Conservation (phyloP, 2,329 filamentous ascomycete genomes). For the Penicillium sp. region DNA sequence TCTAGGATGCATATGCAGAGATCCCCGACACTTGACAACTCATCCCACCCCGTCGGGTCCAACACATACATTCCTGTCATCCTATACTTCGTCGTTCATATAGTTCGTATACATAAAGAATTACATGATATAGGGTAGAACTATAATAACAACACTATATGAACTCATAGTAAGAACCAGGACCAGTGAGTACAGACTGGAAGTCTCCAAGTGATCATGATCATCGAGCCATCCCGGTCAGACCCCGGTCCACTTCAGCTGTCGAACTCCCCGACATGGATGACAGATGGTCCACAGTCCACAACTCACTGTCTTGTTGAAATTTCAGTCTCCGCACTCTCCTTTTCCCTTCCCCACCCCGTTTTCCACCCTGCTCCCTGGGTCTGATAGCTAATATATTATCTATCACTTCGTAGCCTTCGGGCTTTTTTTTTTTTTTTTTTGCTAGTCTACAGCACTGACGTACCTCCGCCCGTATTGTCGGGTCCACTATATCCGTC, state of each 20-base stretch:
- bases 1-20: neutral
- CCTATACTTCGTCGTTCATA: neutral
- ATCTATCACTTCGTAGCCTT: slow-evolving; percentile 1
- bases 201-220: neutral
- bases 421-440: neutral
- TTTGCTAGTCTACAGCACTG: neutral
- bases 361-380: neutral
- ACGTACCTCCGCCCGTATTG: neutral
- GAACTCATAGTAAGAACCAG: no score
- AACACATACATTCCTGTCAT: neutral
- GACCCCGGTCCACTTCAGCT: slow-evolving; percentile 6
- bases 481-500: neutral
- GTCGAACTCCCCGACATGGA: slow-evolving; percentile 1
- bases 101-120: neutral
- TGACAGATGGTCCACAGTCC: neutral
- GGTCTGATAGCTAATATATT: slow-evolving; percentile 3
- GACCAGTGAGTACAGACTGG: no score
- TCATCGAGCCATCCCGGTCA: slow-evolving; percentile 1
- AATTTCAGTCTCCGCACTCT: neutral
- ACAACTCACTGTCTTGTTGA: neutral
- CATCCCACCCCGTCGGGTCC: neutral
- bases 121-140: no score
- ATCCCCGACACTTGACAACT: neutral
- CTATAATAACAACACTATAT: neutral
- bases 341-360: neutral